Evolutionary conservation across 805 yeast species (phyloP), one percentile per base, ranked within the genome.

Genomic region (Kodamaea leandrae): DNA sequence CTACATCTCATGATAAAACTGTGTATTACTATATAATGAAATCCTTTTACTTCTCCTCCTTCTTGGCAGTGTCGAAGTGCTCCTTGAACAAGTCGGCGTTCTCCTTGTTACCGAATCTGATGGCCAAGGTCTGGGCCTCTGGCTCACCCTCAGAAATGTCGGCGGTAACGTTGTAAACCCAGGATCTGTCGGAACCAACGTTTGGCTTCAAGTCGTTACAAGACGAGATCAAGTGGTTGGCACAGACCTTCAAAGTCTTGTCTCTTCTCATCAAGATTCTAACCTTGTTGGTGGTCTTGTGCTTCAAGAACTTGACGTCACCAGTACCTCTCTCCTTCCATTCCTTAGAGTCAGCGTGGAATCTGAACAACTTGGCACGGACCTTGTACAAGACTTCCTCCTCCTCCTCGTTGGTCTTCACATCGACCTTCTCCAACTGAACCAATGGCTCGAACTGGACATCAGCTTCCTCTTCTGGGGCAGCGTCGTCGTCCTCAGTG

Each of bases 271-370:
- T 93, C 61, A 93, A 75, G 52, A 93, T 68, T 74, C 99, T 84
- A 50, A 86, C 87, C 72, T 88, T 90, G 44, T 78, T 77, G 44
- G 87, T 72, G 47, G 71, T 70, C 67, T 88, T 89, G 74, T 91
- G 96, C 73, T 91, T 76, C 63, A 93, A 80, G 68, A 93, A 87
- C 71, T 93, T 88, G 56, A 89, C 96, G 61, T 93, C 99, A 60
- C 99, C 99, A 25, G 96, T 88, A 57, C 99, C 99, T 75, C 99
- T 86, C 77, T 93, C 99, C 68, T 93, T 93, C 99, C 99, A 93
- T 71, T 93, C 98, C 60, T 83, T 83, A 40, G 82, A 57, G 46
- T 88, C 96, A 32, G 81, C 76, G 57, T 82, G 82, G 74, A 85
- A 91, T 69, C 88, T 85, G 76, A 91, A 93, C 61, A 93, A 76